Base-by-base conservation (phyloP, 1,284 basidiomycete species). In the Hymenochaete sp. region DNA sequence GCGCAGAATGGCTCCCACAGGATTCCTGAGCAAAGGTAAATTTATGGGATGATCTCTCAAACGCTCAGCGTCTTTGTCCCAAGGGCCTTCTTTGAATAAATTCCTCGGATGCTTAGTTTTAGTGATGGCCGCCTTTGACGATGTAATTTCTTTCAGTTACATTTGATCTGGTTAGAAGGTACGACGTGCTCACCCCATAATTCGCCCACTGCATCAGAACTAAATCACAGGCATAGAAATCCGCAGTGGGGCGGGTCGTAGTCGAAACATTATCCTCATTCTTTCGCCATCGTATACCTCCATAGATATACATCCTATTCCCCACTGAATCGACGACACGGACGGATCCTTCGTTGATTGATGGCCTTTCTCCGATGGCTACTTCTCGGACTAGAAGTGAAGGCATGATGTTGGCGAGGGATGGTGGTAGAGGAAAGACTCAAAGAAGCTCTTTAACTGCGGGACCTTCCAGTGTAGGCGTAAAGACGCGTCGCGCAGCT, bases 231-330 rank as follows among this genome's bases (percentile, higher is more conserved):
- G 26, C 14, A 38, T 29, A 38, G 22, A 45, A 45, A n/a, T 45
- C 44, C 26, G 44, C 29, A 7, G 35, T 45, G 4, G 44, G 44
- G 29, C 27, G 28, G 19, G 9, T 4, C 19, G 46, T 47, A 9
- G 46, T 39, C 11, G 46, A 47, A 4, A 26, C 10, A 11, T 10
- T 25, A 19, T 47, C 40, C 4, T 28, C 26, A 24, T 47, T 42
- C 8, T 9, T 8, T 10, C 13, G 19, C 46, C 46, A 47, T 25
- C 32, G 39, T 9, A 24, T 28, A 1, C 46, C 46, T 5, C 46
- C 46, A 26, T 47, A 47, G n/a, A 47, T 28, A 21, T 47, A 47
- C n/a, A n/a, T n/a, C n/a, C n/a, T n/a, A n/a, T n/a, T n/a, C n/a
- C n/a, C n/a, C n/a, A n/a, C n/a, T n/a, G n/a, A n/a, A n/a, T n/a